A percentile compares a stretch with the other conserved stretches of the same genome.
Conservation (phyloP, 768 basidiomycete genomes). For the Cyclocybe aegerita region DNA sequence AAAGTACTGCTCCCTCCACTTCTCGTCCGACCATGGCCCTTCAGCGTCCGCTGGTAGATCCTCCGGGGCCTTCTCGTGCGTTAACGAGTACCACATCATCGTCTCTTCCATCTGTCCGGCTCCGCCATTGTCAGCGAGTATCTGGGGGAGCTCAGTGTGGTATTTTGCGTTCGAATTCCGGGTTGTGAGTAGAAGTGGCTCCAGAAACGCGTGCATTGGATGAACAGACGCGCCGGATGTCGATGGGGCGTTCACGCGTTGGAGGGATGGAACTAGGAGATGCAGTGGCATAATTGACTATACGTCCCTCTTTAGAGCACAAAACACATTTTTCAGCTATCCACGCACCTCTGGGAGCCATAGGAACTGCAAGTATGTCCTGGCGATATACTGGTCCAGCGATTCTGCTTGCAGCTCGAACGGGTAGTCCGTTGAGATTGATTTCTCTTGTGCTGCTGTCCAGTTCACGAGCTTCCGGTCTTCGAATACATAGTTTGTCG, state of each 20-base stretch:
- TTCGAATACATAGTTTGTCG: conserved; percentile 10
- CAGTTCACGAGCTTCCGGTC: conserved; percentile 32
- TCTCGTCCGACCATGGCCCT: conserved; percentile 48
- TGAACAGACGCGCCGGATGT: conserved; percentile 34
- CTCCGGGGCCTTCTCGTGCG: conserved; percentile 53
- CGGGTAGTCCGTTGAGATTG: conserved; percentile 55
- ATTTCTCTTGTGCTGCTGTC: conserved; percentile 60
- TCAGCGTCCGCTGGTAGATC: conserved; percentile 24
- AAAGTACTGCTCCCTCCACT: conserved; percentile 57
- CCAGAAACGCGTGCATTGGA: conserved; percentile 57
- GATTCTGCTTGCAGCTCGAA: conserved; percentile 46
- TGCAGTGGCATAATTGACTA: conserved; percentile 74
- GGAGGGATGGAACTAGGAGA: conserved; percentile 54
- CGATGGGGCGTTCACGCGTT: conserved; percentile 43
- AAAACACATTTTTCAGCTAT: not conserved
- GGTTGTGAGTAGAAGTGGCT: conserved; percentile 63
- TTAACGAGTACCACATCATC: conserved; percentile 76
- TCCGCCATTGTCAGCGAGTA: conserved; percentile 58
- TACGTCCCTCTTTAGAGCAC: not conserved
- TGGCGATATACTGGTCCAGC: conserved; percentile 54
- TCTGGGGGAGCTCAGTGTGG: conserved; percentile 57
- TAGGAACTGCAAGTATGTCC: conserved; percentile 74
- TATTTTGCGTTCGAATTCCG: conserved; percentile 59
- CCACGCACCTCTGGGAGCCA: conserved; percentile 71
- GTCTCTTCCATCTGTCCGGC: conserved; percentile 65